Percentiles rank a stretch among this genome's conserved stretches.
These are phyloP conservation scores for Cladobotryum protrusum DNA, from an alignment of 2,329 filamentous ascomycete genomes.

Conservation along the genomic window DNA sequence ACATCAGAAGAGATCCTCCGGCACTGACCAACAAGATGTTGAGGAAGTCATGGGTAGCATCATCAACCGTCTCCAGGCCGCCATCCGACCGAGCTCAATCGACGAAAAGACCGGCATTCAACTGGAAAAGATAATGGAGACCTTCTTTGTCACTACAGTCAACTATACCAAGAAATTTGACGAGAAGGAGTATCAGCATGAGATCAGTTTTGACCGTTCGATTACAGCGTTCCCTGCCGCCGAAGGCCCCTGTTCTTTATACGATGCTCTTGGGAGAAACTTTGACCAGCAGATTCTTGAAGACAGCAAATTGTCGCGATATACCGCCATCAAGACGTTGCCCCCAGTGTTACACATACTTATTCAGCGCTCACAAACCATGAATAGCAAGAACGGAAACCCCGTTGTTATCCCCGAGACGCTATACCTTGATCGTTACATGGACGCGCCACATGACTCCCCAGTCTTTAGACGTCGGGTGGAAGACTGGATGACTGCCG, in stretches of 20 bases:
- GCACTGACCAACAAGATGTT: constrained; percentile 81
- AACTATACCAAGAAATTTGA: constrained; percentile 52
- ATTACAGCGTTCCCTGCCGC: constrained; percentile 55
- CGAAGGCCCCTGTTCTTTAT: constrained; percentile 55
- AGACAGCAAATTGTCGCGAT: constrained; percentile 55
- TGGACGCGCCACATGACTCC: constrained; percentile 58
- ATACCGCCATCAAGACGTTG: constrained; percentile 65
- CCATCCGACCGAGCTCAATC: constrained; percentile 67
- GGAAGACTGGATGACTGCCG: constrained; percentile 69
- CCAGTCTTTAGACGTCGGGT: constrained; percentile 58
- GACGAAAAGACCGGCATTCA: constrained; percentile 63
- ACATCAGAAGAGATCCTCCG: constrained; percentile 40
- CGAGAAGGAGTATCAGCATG: constrained; percentile 33
- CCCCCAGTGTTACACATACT: constrained; percentile 86
- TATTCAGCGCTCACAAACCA: constrained; percentile 75
- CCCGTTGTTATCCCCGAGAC: constrained; percentile 73
- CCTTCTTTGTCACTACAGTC: constrained; percentile 57
- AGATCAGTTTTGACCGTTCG: constrained; percentile 53
- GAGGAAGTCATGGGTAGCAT: constrained; percentile 93
- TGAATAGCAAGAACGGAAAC: constrained; percentile 68
- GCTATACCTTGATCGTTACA: constrained; percentile 83
- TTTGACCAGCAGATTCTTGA: constrained; percentile 76
- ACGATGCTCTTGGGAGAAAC: constrained; percentile 76
- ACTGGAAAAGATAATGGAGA: constrained; percentile 69
- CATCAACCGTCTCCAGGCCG: constrained; percentile 82